Base-by-base conservation (phyloP, 768 basidiomycete species). In the Boletus tylopilopsis region DNA sequence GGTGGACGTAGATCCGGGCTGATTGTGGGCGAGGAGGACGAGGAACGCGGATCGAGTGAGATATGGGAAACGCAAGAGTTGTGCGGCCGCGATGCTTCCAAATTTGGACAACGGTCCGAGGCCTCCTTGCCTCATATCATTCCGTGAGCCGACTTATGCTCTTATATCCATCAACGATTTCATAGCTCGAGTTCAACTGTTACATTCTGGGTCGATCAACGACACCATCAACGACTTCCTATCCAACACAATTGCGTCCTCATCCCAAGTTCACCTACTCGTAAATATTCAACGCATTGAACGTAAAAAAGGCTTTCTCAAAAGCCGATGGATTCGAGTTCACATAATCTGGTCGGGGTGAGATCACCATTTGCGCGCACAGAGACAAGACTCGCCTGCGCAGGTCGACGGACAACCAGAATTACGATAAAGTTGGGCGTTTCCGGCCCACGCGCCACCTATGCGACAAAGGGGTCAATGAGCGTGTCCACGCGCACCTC, bases 271-370 rank as follows among this genome's bases (percentile, higher is more conserved):
- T 22, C 19, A 8, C 37, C 42, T 56, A 67, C 27, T 68, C 39
- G 54, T 72, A 77, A 16, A 77, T 63, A 22, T 59, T 55, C 35
- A 76, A 35, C 7, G 64, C 56, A 16, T 68, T 68, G 56, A 77
- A 66, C 13, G 68, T 68, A 50, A 73, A 77, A 53, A 69, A 76
- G 6, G 76, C 73, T 10, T 72, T 58, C 2, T 35, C 5, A 48
- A 76, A 76, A 4, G 73, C 73, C 0, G 45, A 47, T 0, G 76
- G 74, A 44, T 71, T 70, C 35, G 65, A 57, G 50, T 66, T 48
- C 12, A 76, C 74, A 39, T 59, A 67, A 41, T 63, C 68, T 70
- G 25, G 38, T 54, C 36, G 30, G 6, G 35, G 18, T 47, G 23
- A 45, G 43, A 47, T 15, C 19, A 19, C 5, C 12, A 7, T 9